Conservation (phyloP, 768 basidiomycete genomes). For the Russula vinacea region DNA sequence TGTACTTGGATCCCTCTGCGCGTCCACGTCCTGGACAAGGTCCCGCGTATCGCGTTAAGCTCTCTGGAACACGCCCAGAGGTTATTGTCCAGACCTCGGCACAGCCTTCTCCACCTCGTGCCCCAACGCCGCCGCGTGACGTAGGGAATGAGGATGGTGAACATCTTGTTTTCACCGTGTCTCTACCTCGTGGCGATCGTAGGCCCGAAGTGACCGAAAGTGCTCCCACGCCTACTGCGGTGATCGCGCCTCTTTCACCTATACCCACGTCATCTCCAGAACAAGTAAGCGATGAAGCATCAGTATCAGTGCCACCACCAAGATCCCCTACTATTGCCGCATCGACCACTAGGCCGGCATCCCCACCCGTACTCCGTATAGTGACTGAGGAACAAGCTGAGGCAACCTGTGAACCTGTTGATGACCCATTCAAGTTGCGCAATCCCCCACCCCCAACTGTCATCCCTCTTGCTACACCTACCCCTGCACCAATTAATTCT, state of each 20-base stretch:
- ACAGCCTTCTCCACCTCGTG: slow-evolving; percentile 25
- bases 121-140: slow-evolving; percentile 11
- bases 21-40: slow-evolving; percentile 58
- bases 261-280: slow-evolving; percentile 10
- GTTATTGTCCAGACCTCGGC: slow-evolving; percentile 46
- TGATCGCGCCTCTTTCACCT: slow-evolving; percentile 4
- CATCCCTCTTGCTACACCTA: slow-evolving; percentile 34
- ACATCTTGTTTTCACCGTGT: slow-evolving; percentile 8
- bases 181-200: slow-evolving; percentile 10
- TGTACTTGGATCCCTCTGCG: slow-evolving; percentile 59
- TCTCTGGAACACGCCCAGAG: slow-evolving; percentile 48
- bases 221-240: slow-evolving; percentile 14
- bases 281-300: background rate
- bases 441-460: slow-evolving; percentile 46
- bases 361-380: slow-evolving; percentile 17
- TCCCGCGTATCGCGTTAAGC: slow-evolving; percentile 55
- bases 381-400: slow-evolving; percentile 31
- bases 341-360: background rate
- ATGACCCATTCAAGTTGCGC: slow-evolving; percentile 59
- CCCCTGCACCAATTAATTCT: slow-evolving; percentile 18
- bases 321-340: background rate
- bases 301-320: slow-evolving; percentile 1
- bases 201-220: slow-evolving; percentile 13
- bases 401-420: slow-evolving; percentile 42
- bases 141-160: slow-evolving; percentile 9